These are phyloP conservation scores for Amanita pseudoporphyria DNA, from an alignment of 768 basidiomycete species.

Conservation along the genomic window DNA sequence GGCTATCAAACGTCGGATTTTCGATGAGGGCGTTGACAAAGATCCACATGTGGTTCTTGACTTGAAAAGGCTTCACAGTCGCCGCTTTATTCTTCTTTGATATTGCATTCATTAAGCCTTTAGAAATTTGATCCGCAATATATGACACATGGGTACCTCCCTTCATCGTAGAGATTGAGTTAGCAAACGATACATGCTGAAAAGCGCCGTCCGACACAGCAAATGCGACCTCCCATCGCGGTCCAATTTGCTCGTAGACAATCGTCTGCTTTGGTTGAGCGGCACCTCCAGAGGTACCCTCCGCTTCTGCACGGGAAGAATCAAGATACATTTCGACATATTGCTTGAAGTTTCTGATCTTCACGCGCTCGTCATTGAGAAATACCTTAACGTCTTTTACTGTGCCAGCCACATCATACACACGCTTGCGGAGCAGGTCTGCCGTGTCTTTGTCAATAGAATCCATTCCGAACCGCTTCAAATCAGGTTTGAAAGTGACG, in stretches of 20 bases:
- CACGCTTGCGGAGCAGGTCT: slow-evolving; percentile 83
- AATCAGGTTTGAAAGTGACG: slow-evolving; percentile 89
- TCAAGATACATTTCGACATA: slow-evolving; percentile 92
- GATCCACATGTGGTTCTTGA: slow-evolving; percentile 98
- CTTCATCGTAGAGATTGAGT: slow-evolving; percentile 93
- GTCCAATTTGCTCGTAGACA: slow-evolving; percentile 71
- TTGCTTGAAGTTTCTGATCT: slow-evolving; percentile 92
- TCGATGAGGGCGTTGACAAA: slow-evolving; percentile 95
- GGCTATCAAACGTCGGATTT: slow-evolving; percentile 98
- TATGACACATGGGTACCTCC: slow-evolving; percentile 89
- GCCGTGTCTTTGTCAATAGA: slow-evolving; percentile 86
- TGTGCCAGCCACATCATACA: slow-evolving; percentile 97
- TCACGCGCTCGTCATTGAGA: slow-evolving; percentile 85
- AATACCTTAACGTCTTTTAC: slow-evolving; percentile 88
- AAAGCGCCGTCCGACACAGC: slow-evolving; percentile 87
- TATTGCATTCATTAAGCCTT: slow-evolving; percentile 71
- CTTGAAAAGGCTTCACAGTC: slow-evolving; percentile 85
- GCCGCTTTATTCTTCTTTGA: slow-evolving; percentile 97
- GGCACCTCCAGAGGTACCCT: slow-evolving; percentile 68
- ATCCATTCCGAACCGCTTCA: slow-evolving; percentile 87
- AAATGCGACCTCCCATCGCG: slow-evolving; percentile 94
- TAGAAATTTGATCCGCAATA: slow-evolving; percentile 84
- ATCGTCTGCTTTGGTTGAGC: slow-evolving; percentile 66
- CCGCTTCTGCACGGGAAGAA: slow-evolving; percentile 61
- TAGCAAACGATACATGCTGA: slow-evolving; percentile 95